Percentiles rank a stretch among this genome's conserved stretches.
phyloP scores from a whole-genome alignment of 2,329 filamentous ascomycete species.

The Phyllosticta paracitricarpa region DNA sequence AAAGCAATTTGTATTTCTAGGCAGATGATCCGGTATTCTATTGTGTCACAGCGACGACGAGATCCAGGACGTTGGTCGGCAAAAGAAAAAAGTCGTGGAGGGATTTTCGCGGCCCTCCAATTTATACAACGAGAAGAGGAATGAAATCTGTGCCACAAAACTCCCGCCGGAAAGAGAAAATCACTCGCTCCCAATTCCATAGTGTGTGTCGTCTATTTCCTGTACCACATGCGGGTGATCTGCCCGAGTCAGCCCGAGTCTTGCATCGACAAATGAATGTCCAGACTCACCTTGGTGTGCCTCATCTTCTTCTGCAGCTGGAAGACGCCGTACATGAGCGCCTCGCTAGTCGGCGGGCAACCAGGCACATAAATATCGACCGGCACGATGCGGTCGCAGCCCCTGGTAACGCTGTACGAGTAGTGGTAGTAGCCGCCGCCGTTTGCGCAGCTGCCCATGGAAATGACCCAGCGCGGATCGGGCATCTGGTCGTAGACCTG shows the following conservation, averaged over 20 bases:
- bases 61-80: not conserved
- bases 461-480: slow-evolving; percentile 77
- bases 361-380: slow-evolving; percentile 77
- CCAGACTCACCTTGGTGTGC: slow-evolving; percentile 29
- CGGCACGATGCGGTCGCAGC: slow-evolving; percentile 71
- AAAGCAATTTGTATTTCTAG: not conserved
- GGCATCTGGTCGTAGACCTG: slow-evolving; percentile 96
- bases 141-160: not conserved
- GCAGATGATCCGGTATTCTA: not conserved
- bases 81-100: not conserved
- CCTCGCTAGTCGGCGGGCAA: slow-evolving; percentile 50
- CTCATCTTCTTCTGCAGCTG: slow-evolving; percentile 73
- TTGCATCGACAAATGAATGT: not conserved
- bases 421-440: slow-evolving; percentile 84
- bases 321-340: slow-evolving; percentile 55
- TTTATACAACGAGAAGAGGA: not conserved
- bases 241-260: not conserved
- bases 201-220: slow-evolving; percentile 31
- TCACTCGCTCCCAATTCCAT: not conserved
- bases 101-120: not conserved
- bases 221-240: slow-evolving; percentile 50
- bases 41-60: not conserved
- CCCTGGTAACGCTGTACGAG: slow-evolving; percentile 68
- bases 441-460: slow-evolving; percentile 78
- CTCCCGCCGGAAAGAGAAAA: not conserved